Evolutionary conservation across 1,284 basidiomycete species (phyloP), one percentile per base, ranked within the genome.

Genomic region (Cryptococcus sp.): DNA sequence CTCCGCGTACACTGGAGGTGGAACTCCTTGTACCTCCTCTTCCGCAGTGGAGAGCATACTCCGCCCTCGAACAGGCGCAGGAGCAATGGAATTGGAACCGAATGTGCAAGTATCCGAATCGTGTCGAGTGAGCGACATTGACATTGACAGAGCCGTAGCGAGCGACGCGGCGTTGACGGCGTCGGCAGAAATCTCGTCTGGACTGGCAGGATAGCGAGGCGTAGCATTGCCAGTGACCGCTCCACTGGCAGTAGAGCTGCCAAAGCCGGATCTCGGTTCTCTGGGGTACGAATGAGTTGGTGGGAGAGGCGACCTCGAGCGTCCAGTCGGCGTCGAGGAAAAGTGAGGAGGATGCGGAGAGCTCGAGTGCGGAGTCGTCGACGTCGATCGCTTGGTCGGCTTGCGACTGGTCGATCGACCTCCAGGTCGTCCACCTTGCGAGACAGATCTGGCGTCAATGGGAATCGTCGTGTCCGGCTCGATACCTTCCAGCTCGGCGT

Each of bases 401-500:
- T 21, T 23, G 43, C 41, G 37, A 25, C 45, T 43, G 10, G 31
- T 26, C 14, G 41, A 50, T 43, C 38, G 14, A 10, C 28, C 28
- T 14, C 28, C 28, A 7, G 9, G 7, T 31, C 28, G 9, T 31
- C 14, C 28, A n/a, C 28, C 14, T 31, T 14, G 14, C 28, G 9
- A 7, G 9, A 14, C 9, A 7, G 28, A 7, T 31, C 14, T 31
- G 28, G 28, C 28, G n/a, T n/a, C n/a, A n/a, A n/a, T n/a, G n/a
- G n/a, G n/a, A n/a, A n/a, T n/a, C n/a, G n/a, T 40, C 16, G 12
- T 42, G 21, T 18, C 34, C 4, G 37, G 32, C 16, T 44, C 48
- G 10, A 54, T 32, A 10, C 61, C 61, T 25, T 59, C 58, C 3
- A 61, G 44, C 39, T 59, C 54, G 16, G 59, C 59, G 28, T 51